Conservation (phyloP, 805 yeast species). For the Kodamaea kakaduensis region DNA sequence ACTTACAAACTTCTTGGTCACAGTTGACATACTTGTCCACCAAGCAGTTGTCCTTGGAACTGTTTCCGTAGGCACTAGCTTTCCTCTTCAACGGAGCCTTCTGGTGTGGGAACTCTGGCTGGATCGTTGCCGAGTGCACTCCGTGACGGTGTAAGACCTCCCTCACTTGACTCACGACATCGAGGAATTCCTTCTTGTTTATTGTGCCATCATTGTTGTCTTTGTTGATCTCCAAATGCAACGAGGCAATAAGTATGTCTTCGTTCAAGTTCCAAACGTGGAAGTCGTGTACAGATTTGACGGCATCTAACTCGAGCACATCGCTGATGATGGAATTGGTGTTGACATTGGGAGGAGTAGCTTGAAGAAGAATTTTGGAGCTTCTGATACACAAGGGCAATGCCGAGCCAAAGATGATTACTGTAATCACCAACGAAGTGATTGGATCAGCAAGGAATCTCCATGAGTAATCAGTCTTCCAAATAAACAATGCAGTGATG, state of each 20-base stretch:
- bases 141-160: slow-evolving; percentile 78
- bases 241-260: slow-evolving; percentile 77
- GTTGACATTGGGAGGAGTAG: slow-evolving; percentile 81
- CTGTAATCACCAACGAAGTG: slow-evolving; percentile 79
- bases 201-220: slow-evolving; percentile 25
- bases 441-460: slow-evolving; percentile 81
- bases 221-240: slow-evolving; percentile 68
- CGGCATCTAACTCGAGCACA: slow-evolving; percentile 64
- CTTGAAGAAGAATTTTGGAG: slow-evolving; percentile 84
- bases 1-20: slow-evolving; percentile 24
- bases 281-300: slow-evolving; percentile 86
- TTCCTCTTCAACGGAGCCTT: slow-evolving; percentile 7
- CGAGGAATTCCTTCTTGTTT: slow-evolving; percentile 45
- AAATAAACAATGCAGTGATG: slow-evolving; percentile 80
- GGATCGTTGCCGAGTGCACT: slow-evolving; percentile 90
- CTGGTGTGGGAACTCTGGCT: slow-evolving; percentile 69
- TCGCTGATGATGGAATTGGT: slow-evolving; percentile 70
- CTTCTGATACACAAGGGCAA: slow-evolving; percentile 84
- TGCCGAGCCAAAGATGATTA: slow-evolving; percentile 86
- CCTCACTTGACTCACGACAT: slow-evolving; percentile 72
- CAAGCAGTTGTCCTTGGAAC: slow-evolving; percentile 25
- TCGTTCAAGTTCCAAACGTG: slow-evolving; percentile 96
- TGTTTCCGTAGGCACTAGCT: slow-evolving; percentile 28
- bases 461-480: slow-evolving; percentile 93
- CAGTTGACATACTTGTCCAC: slow-evolving; percentile 31